A percentile compares a stretch with the other conserved stretches of the same genome.
These are phyloP conservation scores for Fusarium verrucosum DNA, from an alignment of 2,329 filamentous ascomycete species.

Conservation along the genomic window DNA sequence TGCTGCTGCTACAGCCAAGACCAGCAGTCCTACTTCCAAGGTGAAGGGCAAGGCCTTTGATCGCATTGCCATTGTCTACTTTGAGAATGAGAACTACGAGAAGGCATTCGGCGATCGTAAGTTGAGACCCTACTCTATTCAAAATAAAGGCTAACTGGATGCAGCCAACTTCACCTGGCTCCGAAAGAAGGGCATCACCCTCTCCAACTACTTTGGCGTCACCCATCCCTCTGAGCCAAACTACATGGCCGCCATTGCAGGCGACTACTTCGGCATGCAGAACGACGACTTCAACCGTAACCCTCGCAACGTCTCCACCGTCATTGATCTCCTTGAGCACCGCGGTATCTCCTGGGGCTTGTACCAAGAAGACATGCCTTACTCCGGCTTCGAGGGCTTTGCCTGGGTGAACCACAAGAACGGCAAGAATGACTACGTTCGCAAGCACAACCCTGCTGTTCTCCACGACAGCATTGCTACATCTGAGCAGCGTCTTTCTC, in stretches of 20 bases:
- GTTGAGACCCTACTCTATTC: conserved; percentile 32
- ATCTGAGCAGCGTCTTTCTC: conserved; percentile 66
- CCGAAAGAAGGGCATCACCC: conserved; percentile 44
- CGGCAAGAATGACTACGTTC: conserved; percentile 78
- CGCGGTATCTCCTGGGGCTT: conserved; percentile 73
- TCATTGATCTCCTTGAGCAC: conserved; percentile 74
- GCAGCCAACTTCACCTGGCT: conserved; percentile 45
- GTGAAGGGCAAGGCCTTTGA: conserved; percentile 78
- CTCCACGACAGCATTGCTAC: conserved; percentile 72
- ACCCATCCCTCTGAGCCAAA: conserved; percentile 76
- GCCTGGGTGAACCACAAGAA: conserved; percentile 71
- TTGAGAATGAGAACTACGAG: conserved; percentile 78
- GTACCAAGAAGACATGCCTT: conserved; percentile 83
- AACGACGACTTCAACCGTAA: conserved; percentile 66
- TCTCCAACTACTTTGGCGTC: conserved; percentile 57
- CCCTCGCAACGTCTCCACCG: conserved; percentile 69
- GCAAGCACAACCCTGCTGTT: conserved; percentile 79
- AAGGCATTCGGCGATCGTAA: conserved; percentile 70
- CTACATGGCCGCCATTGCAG: conserved; percentile 69
- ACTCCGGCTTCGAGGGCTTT: conserved; percentile 74
- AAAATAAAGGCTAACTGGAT: not conserved
- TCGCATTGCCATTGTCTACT: conserved; percentile 77
- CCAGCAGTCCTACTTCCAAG: conserved; percentile 67
- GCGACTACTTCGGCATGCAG: conserved; percentile 71
- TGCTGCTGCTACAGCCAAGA: conserved; percentile 68